Evolutionary conservation across 2,329 filamentous ascomycete species (phyloP), one percentile per base, ranked within the genome.

Genomic region (Aspergillus hortae): DNA sequence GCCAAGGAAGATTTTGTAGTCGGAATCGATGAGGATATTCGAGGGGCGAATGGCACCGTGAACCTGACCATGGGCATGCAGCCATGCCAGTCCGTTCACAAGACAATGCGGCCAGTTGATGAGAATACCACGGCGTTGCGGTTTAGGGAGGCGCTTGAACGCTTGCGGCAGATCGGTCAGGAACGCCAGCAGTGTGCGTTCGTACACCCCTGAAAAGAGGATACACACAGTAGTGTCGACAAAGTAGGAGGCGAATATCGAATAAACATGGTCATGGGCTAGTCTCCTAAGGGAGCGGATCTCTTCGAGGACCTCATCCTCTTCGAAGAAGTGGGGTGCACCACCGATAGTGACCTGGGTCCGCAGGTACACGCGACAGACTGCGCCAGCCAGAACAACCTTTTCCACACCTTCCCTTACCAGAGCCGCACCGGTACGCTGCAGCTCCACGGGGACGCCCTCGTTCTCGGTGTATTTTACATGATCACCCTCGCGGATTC

Each of bases 21-120:
- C 68, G n/a, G 75, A 69, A 53, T 84, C 78, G 50, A 86, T 71
- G 32, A 83, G 70, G 40, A 86, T 79, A 54, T 83, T 85, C 2
- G 80, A 82, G 1, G 83, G 83, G 14, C 79, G 74, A 52, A 86
- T 83, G 2, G 76, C 75, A 23, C 78, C 77, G 59, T 86, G 83
- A 11, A 72, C 72, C 25, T 79, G 75, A 2, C 78, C 80, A 27
- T 77, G 77, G 9, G 75, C 73, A 60, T 86, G 83, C 1, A 85
- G 67, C 59, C 77, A 83, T 6, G 80, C 75, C 17, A 85, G 56
- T 2, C 79, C 80, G 56, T 81, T 80, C 2, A 76, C 72, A 7
- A 86, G 67, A 56, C 75, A 77, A 55, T 77, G 74, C 14, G 74
- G 73, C 75, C 75, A 78, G 48, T 70, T 72, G 43, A 77, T 62